phyloP scores from a whole-genome alignment of 2,329 filamentous ascomycete genomes.

The Byssothecium circinans region DNA sequence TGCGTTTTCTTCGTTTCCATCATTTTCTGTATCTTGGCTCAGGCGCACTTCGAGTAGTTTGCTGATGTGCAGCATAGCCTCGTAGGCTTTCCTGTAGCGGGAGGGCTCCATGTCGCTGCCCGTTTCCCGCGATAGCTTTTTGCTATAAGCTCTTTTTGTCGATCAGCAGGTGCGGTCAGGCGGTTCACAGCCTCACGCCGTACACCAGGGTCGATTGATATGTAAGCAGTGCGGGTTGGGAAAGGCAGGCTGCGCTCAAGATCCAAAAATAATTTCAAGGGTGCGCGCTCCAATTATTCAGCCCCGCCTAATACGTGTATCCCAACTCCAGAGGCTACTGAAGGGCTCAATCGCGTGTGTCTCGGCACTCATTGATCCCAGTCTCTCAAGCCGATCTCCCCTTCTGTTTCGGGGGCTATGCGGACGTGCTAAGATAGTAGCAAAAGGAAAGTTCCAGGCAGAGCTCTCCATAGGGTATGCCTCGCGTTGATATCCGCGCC shows the following conservation, averaged over 20 bases:
- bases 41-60: conserved; percentile 36
- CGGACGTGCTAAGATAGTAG: neutral
- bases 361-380: neutral
- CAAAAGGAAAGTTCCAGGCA: conserved; percentile 3
- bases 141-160: too few relatives aligned
- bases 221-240: neutral
- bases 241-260: neutral
- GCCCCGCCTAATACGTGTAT: neutral
- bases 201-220: neutral
- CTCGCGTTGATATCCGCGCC: conserved; percentile 5
- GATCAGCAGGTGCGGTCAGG: too few relatives aligned
- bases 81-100: conserved; percentile 42
- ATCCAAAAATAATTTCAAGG: neutral
- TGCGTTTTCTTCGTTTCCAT: conserved; percentile 7
- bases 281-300: neutral
- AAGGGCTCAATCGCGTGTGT: neutral
- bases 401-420: neutral
- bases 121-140: too few relatives aligned
- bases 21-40: conserved; percentile 20
- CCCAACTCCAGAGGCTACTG: neutral
- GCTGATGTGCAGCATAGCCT: conserved; percentile 41
- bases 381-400: neutral
- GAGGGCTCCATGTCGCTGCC: conserved; percentile 37
- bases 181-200: neutral
- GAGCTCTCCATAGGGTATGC: conserved; percentile 4